Percentiles rank a stretch among this genome's conserved stretches.
Conservation (phyloP, 192 early-diverging fungal genomes). For the Chytriomyces hyalinus region DNA sequence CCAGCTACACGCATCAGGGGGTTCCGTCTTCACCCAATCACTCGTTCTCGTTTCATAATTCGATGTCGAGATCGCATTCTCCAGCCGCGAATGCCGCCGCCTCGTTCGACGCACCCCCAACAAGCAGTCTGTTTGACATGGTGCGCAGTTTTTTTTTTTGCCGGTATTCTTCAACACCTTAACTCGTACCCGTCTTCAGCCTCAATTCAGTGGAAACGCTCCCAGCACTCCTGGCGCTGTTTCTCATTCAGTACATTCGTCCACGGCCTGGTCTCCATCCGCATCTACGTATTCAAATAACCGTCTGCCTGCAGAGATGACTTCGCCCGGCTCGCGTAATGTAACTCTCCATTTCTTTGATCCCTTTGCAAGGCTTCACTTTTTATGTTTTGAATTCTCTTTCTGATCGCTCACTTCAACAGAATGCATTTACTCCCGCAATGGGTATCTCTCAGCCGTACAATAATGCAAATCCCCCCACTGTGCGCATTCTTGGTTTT, state of each 20-base stretch:
- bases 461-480: neutral
- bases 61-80: neutral
- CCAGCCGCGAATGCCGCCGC: neutral
- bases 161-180: neutral
- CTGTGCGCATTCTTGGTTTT: constrained; percentile 23
- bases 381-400: too few species aligned
- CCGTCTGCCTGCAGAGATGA: too few species aligned
- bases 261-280: too few species aligned
- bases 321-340: neutral
- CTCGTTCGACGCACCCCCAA: constrained; percentile 10
- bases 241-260: too few species aligned
- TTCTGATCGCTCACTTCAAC: neutral
- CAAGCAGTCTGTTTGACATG: constrained; percentile 24
- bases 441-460: too few species aligned
- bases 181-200: neutral
- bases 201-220: too few species aligned
- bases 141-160: constrained; percentile 5
- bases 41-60: neutral
- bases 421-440: neutral
- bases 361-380: neutral
- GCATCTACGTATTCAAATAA: too few species aligned
- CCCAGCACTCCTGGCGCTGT: too few species aligned
- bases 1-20: neutral
- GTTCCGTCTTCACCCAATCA: neutral
- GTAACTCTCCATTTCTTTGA: neutral